phyloP scores from a whole-genome alignment of 176 grass and related monocot genomes.

The Eremochloa ophiuroides region DNA sequence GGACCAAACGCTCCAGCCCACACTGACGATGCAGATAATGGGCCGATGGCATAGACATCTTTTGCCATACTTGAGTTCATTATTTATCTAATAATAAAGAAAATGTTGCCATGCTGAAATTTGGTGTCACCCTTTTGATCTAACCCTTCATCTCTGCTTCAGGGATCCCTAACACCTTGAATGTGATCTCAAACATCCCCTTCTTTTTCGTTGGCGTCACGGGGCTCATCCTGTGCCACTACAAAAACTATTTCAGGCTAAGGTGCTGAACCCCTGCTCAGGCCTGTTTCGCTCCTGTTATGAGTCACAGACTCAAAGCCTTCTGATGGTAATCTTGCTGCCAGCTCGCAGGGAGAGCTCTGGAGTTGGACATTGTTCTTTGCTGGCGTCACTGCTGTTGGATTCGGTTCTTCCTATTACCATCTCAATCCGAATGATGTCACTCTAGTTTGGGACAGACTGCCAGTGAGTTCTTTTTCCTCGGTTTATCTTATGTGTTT shows the following conservation, averaged over 20 bases:
- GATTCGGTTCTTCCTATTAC: constrained; percentile 86
- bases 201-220: constrained; percentile 73
- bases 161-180: constrained; percentile 89
- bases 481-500: not conserved
- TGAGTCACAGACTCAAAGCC: not conserved
- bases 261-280: constrained; percentile 31
- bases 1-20: not conserved
- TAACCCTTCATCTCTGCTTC: not conserved
- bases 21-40: not conserved
- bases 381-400: constrained; percentile 60
- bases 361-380: constrained; percentile 82
- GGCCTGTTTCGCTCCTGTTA: not conserved
- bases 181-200: constrained; percentile 87
- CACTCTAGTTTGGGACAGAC: constrained; percentile 83
- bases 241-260: constrained; percentile 74
- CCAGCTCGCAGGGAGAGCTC: constrained; percentile 79
- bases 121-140: not conserved
- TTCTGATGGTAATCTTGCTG: not conserved
- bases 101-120: not conserved
- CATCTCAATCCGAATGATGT: constrained; percentile 78
- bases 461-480: constrained; percentile 54
- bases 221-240: constrained; percentile 66
- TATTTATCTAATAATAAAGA: not conserved
- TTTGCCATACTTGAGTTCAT: not conserved
- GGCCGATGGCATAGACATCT: too few species aligned